Evolutionary conservation across 2,329 filamentous ascomycete species (phyloP).

Genomic region (Ophiognomonia clavigignenti-juglandacearum): DNA sequence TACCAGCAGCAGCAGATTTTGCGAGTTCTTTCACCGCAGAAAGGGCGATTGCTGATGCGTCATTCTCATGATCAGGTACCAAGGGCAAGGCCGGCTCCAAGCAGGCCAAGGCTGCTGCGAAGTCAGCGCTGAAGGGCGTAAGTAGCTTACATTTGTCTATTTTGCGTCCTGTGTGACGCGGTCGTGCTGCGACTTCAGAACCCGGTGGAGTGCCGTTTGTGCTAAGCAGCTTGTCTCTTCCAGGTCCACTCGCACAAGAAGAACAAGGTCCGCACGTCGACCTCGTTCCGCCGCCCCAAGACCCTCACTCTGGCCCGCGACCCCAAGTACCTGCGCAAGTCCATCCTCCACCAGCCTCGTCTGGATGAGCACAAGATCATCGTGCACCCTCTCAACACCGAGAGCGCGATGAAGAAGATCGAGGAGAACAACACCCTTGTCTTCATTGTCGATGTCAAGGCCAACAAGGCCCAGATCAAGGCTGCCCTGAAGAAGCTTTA

Average conservation of each 20-base stretch:
- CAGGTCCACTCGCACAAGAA: slow-evolving; percentile 68
- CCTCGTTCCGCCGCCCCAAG: slow-evolving; percentile 97
- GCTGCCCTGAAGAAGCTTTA: slow-evolving; percentile 97
- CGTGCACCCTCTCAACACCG: slow-evolving; percentile 97
- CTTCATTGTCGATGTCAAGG: slow-evolving; percentile 94
- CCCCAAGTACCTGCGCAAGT: slow-evolving; percentile 97
- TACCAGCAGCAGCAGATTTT: slow-evolving; percentile 70
- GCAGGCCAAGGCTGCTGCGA: slow-evolving; percentile 90
- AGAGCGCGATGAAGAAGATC: slow-evolving; percentile 99
- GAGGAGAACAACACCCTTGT: slow-evolving; percentile 99
- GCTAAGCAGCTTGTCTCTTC: too few species aligned
- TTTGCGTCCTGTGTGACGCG: not conserved
- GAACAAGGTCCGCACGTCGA: slow-evolving; percentile 86
- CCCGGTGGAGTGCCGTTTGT: too few species aligned
- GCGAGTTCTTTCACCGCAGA: slow-evolving; percentile 56
- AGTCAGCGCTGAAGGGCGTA: slow-evolving; percentile 95
- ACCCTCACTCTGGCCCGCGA: slow-evolving; percentile 85
- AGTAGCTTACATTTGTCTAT: slow-evolving; percentile 35
- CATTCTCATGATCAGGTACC: slow-evolving; percentile 45
- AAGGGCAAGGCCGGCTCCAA: slow-evolving; percentile 61
- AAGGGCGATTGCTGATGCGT: slow-evolving; percentile 70
- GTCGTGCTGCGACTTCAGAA: too few species aligned
- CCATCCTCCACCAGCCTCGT: slow-evolving; percentile 80
- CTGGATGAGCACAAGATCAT: slow-evolving; percentile 98
- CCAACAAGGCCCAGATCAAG: slow-evolving; percentile 99